A percentile compares a stretch with the other conserved stretches of the same genome.
Conservation (phyloP, 441 rosid species). For the Daphne laureola region DNA sequence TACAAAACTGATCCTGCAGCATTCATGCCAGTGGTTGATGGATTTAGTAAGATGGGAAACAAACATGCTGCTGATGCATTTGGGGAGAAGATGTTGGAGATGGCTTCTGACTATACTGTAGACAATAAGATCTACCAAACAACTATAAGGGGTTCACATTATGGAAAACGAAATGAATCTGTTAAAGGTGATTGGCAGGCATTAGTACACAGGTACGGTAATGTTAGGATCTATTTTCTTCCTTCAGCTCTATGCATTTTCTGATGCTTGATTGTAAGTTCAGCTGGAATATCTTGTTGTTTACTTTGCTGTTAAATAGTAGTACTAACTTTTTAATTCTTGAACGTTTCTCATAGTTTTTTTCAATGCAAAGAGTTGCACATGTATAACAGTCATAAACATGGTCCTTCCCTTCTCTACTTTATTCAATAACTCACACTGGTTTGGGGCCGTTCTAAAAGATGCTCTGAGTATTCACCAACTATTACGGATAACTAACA, state of each 20-base stretch:
- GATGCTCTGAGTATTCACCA: too few relatives aligned
- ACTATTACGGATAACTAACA: not conserved
- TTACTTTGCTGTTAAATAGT: too few relatives aligned
- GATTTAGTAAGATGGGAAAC: slow-evolving; percentile 54
- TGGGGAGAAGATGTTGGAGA: slow-evolving; percentile 79
- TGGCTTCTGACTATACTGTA: slow-evolving; percentile 49
- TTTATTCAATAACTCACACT: too few relatives aligned
- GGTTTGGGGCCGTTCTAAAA: too few relatives aligned
- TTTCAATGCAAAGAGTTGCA: too few relatives aligned
- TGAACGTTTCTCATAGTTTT: too few relatives aligned
- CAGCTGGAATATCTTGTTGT: too few relatives aligned
- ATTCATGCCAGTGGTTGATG: slow-evolving; percentile 89
- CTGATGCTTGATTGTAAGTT: not conserved
- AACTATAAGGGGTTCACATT: slow-evolving; percentile 20
- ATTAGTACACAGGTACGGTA: slow-evolving; percentile 61
- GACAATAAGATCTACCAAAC: slow-evolving; percentile 28
- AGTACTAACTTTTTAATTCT: too few relatives aligned
- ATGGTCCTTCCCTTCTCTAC: too few relatives aligned
- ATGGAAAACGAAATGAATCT: slow-evolving; percentile 26
- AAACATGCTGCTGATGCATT: slow-evolving; percentile 65
- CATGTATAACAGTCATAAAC: too few relatives aligned
- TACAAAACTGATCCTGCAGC: slow-evolving; percentile 75
- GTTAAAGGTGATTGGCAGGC: slow-evolving; percentile 53
- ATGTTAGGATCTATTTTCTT: slow-evolving; percentile 2
- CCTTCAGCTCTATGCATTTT: not conserved